Conservation (phyloP, 208 protist species). For the Paratrypanosoma confusum region DNA sequence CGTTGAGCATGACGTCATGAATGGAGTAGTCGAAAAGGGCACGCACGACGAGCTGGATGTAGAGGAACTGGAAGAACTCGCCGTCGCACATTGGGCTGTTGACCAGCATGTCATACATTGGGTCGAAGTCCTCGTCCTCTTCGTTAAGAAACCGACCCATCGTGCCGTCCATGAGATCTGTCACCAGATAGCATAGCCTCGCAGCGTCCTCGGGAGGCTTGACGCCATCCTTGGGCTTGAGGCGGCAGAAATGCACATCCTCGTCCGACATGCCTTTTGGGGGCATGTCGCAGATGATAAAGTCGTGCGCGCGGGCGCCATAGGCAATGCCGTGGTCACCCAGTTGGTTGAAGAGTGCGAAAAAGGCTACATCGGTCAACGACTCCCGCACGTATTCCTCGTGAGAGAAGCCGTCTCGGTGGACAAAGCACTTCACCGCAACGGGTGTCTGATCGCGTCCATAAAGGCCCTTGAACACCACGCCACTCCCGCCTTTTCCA, state of each 20-base stretch:
- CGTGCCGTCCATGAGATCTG: slow-evolving; percentile 75
- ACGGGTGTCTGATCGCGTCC: slow-evolving; percentile 32
- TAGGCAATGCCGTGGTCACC: slow-evolving; percentile 42
- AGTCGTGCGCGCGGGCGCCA: slow-evolving; percentile 52
- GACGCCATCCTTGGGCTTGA: slow-evolving; percentile 8
- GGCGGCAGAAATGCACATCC: slow-evolving; percentile 13
- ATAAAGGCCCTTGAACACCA: slow-evolving; percentile 67
- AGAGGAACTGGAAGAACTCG: slow-evolving; percentile 82
- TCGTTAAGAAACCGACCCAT: slow-evolving; percentile 70
- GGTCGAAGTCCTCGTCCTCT: slow-evolving; percentile 70
- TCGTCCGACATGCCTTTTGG: slow-evolving; percentile 39
- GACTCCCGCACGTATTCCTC: slow-evolving; percentile 66
- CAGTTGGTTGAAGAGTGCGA: slow-evolving; percentile 68
- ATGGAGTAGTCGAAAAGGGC: slow-evolving; percentile 67
- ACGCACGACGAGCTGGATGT: slow-evolving; percentile 49
- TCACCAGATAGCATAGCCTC: slow-evolving; percentile 74
- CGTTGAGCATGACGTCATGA: slow-evolving; percentile 77
- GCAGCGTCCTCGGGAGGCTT: slow-evolving; percentile 12
- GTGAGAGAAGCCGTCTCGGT: slow-evolving; percentile 46
- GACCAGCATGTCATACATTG: slow-evolving; percentile 63
- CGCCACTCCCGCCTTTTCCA: slow-evolving; percentile 61
- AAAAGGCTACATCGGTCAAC: slow-evolving; percentile 74
- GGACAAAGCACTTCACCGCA: slow-evolving; percentile 76
- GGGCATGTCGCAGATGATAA: slow-evolving; percentile 44
- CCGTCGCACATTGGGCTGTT: slow-evolving; percentile 53